Conservation (phyloP, 1,284 basidiomycete genomes). For the Sporisorium reilianum region DNA sequence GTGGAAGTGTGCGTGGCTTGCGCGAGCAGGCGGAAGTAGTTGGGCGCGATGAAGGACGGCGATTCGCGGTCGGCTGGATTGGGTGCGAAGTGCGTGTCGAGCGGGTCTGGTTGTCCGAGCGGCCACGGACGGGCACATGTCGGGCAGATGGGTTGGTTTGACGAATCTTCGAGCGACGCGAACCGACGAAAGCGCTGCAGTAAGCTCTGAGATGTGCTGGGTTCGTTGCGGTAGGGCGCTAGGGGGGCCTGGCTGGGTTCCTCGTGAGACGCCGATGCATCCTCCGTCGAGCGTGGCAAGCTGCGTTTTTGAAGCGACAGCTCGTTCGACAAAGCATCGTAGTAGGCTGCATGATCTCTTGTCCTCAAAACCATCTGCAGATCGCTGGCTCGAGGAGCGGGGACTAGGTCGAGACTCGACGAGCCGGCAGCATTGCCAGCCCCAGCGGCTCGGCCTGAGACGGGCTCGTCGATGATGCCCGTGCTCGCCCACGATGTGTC, state of each 20-base stretch:
- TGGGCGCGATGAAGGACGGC: constrained; percentile 44
- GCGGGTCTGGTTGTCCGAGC: neutral
- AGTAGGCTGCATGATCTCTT: constrained; percentile 54
- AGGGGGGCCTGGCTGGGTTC: constrained; percentile 15
- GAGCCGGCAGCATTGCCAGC: neutral
- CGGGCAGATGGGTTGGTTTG: constrained; percentile 27
- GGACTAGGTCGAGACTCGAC: constrained; percentile 48
- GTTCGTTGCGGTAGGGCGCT: constrained; percentile 16
- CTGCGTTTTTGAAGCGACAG: constrained; percentile 42
- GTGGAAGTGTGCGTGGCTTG: constrained; percentile 26
- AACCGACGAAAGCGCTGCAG: constrained; percentile 16
- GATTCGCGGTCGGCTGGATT: constrained; percentile 17
- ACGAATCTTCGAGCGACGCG: neutral
- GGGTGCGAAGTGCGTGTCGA: constrained; percentile 5
- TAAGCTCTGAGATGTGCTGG: constrained; percentile 6
- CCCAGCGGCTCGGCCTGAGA: neutral
- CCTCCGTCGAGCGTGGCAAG: neutral
- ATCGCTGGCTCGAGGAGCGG: constrained; percentile 35
- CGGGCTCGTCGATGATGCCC: constrained; percentile 10
- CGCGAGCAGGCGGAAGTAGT: constrained; percentile 61
- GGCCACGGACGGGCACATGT: constrained; percentile 48
- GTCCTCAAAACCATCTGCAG: constrained; percentile 61
- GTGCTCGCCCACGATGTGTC: constrained; percentile 25
- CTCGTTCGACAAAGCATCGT: constrained; percentile 48
- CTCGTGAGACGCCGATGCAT: neutral